Evolutionary conservation across 179 eudicot genomes (phyloP), one percentile per base, ranked within the genome.

Genomic region (Dionaea muscipula): DNA sequence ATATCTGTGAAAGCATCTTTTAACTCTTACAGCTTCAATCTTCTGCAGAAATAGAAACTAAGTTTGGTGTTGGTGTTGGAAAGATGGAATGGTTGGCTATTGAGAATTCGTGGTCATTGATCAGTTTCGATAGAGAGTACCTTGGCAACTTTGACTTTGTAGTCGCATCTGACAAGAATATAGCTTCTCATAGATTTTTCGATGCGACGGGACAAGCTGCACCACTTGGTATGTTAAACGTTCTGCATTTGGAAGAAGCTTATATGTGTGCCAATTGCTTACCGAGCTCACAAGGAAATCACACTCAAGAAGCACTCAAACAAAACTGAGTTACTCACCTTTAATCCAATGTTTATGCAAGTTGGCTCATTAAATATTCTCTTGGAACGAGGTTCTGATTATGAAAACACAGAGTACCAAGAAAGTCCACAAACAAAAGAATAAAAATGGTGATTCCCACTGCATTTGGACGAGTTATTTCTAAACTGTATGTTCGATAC

Each of bases 91-190:
- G 98, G 98, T 59, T 67, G 51, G 71, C 67, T 27, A 72, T 69
- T 56, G 70, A 72, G 54, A 81, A 72, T 19, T 49, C 61, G 46
- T 91, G 95, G 95, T 84, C 84, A 18, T 49, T 91, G 76, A 68
- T 63, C 14, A 75, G 80, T 62, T 57, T 74, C 37, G 78, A 91
- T 56, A 94, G 88, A 20, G 71, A 78, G 68, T 53, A 35, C 72
- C 86, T 91, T 57, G 98, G 96, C 35, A 63, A 68, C 44, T 91
- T 82, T 66, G 80, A 71, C 21, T 88, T 86, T 39, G 81, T 87
- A 59, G 78, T 84, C 52, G 82, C 94, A 71, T 78, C 96, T n/a
- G 96, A 91, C 72, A 91, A 87, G 64, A 70, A 69, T 74, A 66
- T 77, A 61, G 82, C 79, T 60, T 77, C 91, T 53, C 76, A 73